A percentile compares a stretch with the other conserved stretches of the same genome.
Evolutionary conservation across 805 yeast genomes (phyloP).

Genomic region (Nakazawaea wickerhamii): DNA sequence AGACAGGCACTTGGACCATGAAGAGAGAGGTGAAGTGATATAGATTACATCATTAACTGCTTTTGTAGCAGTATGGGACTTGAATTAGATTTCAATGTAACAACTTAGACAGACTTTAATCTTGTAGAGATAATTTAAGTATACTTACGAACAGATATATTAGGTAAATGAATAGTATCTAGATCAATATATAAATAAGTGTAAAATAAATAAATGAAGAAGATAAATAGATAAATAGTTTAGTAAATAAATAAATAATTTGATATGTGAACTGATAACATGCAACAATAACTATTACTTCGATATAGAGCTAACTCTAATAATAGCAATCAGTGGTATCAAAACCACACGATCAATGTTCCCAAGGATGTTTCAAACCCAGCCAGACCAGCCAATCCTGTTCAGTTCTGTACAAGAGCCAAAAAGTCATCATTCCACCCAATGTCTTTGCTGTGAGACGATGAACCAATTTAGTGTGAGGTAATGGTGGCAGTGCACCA

Average conservation of each 20-base stretch:
- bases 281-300: no score
- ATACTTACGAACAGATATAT: no score
- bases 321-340: no score
- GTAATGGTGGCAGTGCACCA: slow-evolving; percentile 61
- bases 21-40: no score
- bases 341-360: slow-evolving; percentile 9
- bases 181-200: slow-evolving; percentile 1
- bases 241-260: slow-evolving; percentile 6
- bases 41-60: no score
- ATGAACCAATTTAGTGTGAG: slow-evolving; percentile 56
- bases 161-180: neutral
- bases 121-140: no score
- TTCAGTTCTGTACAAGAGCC: slow-evolving; percentile 76
- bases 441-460: slow-evolving; percentile 52
- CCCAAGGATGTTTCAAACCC: slow-evolving; percentile 22
- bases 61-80: no score
- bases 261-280: no score
- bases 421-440: slow-evolving; percentile 88
- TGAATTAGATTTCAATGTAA: no score
- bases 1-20: no score
- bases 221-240: neutral
- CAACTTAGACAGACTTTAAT: no score
- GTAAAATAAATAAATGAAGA: slow-evolving; percentile 5
- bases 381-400: slow-evolving; percentile 64
- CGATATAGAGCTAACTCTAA: neutral